A percentile compares a stretch with the other conserved stretches of the same genome.
Conservation (phyloP, 208 protist species). For the Acanthamoeba royreba region DNA sequence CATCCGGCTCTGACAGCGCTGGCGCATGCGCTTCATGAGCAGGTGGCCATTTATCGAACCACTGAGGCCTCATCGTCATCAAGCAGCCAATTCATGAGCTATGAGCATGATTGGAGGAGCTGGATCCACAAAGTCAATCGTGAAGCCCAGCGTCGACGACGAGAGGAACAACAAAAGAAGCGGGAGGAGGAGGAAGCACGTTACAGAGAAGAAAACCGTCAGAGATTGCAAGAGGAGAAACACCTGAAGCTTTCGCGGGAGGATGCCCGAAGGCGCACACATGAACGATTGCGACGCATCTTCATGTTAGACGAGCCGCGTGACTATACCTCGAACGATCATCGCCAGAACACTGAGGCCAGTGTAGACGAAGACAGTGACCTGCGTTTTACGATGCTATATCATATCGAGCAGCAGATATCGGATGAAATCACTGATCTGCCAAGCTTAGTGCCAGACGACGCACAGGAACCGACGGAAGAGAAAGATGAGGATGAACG, state of each 20-base stretch:
- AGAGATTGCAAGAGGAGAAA: not conserved
- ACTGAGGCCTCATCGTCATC: not conserved
- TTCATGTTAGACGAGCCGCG: too few species aligned
- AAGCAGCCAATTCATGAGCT: not conserved
- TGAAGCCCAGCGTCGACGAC: not conserved
- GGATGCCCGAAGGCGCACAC: too few species aligned
- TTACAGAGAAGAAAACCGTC: not conserved
- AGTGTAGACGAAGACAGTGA: too few species aligned
- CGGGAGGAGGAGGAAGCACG: too few species aligned
- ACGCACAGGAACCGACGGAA: not conserved
- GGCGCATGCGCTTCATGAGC: too few species aligned
- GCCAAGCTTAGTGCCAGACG: not conserved
- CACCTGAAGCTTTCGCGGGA: not conserved
- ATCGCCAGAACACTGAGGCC: too few species aligned
- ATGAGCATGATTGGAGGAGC: not conserved
- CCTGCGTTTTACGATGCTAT: too few species aligned
- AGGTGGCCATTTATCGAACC: too few species aligned
- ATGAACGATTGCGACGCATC: too few species aligned
- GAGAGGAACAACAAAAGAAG: not conserved
- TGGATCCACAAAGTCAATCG: not conserved
- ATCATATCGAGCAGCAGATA: not conserved
- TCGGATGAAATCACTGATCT: not conserved
- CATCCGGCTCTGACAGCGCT: too few species aligned
- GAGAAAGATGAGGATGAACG: not conserved
- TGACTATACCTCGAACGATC: too few species aligned